Evolutionary conservation across 305 asterid species (phyloP).

Genomic region (Fraxinus sp.): DNA sequence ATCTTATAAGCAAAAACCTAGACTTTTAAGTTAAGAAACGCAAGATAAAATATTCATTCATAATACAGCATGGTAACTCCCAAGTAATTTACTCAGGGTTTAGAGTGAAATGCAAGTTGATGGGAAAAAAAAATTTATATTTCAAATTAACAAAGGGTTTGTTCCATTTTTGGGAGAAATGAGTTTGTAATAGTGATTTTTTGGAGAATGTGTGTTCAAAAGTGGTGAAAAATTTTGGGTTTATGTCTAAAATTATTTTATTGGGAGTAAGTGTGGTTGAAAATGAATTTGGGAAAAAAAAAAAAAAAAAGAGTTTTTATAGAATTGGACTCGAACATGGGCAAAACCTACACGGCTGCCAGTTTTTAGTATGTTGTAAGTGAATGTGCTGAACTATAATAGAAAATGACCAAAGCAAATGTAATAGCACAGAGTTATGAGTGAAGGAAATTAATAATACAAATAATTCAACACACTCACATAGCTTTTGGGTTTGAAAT

Average conservation of each 20-base stretch:
- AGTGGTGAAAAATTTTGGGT: no score
- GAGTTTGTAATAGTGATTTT: no score
- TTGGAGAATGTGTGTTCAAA: no score
- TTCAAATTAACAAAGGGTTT: background rate
- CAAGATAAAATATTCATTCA: background rate
- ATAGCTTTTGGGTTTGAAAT: constrained; percentile 98
- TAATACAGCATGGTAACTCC: background rate
- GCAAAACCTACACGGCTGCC: background rate
- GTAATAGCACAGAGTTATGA: background rate
- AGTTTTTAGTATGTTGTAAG: background rate
- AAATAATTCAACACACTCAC: constrained; percentile 50
- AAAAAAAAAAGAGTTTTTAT: no score
- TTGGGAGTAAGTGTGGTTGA: no score
- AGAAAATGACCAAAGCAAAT: background rate
- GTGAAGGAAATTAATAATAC: background rate
- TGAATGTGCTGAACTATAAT: background rate
- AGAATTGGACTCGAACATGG: no score
- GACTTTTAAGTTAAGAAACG: background rate
- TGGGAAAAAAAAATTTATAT: background rate
- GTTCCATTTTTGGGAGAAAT: no score
- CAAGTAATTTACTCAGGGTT: background rate
- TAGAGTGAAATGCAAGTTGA: background rate
- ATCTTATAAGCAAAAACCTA: background rate
- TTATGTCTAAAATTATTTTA: no score
- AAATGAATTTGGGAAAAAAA: no score